Evolutionary conservation across 805 yeast genomes (phyloP), one percentile per base, ranked within the genome.

Genomic region (Kurtzmaniella fragi): DNA sequence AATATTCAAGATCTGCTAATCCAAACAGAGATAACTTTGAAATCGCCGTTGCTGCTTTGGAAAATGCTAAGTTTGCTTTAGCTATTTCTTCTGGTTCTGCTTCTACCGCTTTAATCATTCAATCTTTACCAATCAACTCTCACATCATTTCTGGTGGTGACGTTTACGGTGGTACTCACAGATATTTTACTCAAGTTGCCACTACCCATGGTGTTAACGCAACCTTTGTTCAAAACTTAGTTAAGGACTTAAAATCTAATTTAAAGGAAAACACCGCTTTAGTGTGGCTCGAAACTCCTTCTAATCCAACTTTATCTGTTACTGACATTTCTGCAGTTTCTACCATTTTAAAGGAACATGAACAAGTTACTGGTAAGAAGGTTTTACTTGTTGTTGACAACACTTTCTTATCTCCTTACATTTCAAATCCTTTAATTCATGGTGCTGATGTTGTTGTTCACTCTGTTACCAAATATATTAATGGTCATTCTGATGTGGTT

Each of bases 401-500:
- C 77, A 86, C 95, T 31, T 87, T 86, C 75, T 67, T 85, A 57
- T 83, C 93, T 13, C 95, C 95, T 54, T 86, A 86, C 69, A 67
- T 86, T 54, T 86, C 89, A 47, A 86, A 84, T 71, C 96, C 95
- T 48, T 74, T 87, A 59, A 68, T 64, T 46, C 80, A 72, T 50
- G 95, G 96, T 49, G 95, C 93, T 40, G 95, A 87, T 56, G 77
- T 86, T 44, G 95, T 87, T 36, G 83, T 84, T 33, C 95, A 87
- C 68, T 84, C 93, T 13, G 95, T 86, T 45, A 85, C 96, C 56
- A 87, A 87, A 65, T 88, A 84, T 71, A 80, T 87, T 65, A 87
- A 86, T 57, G 96, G 96, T 48, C 96, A 87, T 68, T 84, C 95
- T 17, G 95, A 87, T 57, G 95, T 87, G 16, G 93, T 87, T 37